Evolutionary conservation across 1,284 basidiomycete species (phyloP), one percentile per base, ranked within the genome.

Genomic region (Kwoniella shivajii): DNA sequence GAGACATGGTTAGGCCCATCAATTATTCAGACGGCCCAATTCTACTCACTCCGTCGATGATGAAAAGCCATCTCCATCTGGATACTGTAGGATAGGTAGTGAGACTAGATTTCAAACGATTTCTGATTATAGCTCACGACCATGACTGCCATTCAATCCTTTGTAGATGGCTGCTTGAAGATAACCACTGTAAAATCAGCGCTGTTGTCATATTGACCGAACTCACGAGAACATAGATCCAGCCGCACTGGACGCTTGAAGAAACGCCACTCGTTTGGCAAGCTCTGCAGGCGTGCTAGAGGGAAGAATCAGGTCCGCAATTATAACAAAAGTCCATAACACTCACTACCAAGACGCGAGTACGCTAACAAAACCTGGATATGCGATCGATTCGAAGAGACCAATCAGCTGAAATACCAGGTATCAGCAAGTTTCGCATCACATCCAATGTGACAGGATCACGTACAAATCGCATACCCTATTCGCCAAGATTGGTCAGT

Each of bases 161-260:
- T 45, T 54, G 54, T 59, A 57, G 27, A 56, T 56, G 9, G 56
- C 62, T 10, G 62, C 49, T 48, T 64, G 62, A 2, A 67, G 56
- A 50, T 65, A 67, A 13, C 61, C 63, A 31, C 54, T 57, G 39
- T 2, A 14, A 26, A 14, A 24, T 16, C 6, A 59, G 57, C 53
- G 46, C 54, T 38, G 9, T 11, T 31, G 6, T 14, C 13, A 18
- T 10, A 16, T 24, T 20, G 14, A 16, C 16, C 10, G 1, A 4
- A 36, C 31, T 36, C 18, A 36, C 34, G 50, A 52, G 31, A 54
- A 54, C 51, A 54, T 54, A 0, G 51, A 54, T 0, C 51, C 51
- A 18, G 51, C 51, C 5, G 51, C 51, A 38, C 41, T 45, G 9
- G 51, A 54, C 6, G 31, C 43, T 38, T 54, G 51, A 6, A 54